These are phyloP conservation scores for Austroboletus rostrupii DNA, from an alignment of 1,284 basidiomycete genomes.

Conservation along the genomic window DNA sequence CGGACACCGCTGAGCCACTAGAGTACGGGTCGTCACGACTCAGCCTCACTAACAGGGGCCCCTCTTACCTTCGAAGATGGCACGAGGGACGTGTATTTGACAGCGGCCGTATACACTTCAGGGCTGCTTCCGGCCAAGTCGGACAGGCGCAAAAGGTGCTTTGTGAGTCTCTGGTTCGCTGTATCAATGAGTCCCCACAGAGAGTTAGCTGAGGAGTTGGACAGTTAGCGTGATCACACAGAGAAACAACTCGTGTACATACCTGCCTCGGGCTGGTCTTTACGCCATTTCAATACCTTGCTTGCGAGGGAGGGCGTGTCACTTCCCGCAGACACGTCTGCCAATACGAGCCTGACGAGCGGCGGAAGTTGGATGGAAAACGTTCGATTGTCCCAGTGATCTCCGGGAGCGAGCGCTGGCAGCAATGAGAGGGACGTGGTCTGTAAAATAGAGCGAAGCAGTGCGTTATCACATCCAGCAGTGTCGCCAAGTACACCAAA, in stretches of 20 bases:
- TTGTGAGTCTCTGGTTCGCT: slow-evolving; percentile 56
- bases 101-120: slow-evolving; percentile 47
- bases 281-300: slow-evolving; percentile 83
- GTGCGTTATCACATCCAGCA: slow-evolving; percentile 1
- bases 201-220: slow-evolving; percentile 44
- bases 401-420: slow-evolving; percentile 49
- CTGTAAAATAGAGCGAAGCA: slow-evolving; percentile 9
- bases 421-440: slow-evolving; percentile 10
- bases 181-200: slow-evolving; percentile 71
- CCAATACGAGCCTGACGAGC: slow-evolving; percentile 76
- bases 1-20: slow-evolving; percentile 21
- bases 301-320: slow-evolving; percentile 90
- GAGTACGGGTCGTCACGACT: neutral
- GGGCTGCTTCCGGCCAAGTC: slow-evolving; percentile 44
- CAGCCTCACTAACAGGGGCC: neutral
- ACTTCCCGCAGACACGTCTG: slow-evolving; percentile 90
- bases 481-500: neutral
- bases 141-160: slow-evolving; percentile 48
- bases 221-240: slow-evolving; percentile 9
- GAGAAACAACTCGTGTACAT: neutral
- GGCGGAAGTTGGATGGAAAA: slow-evolving; percentile 78
- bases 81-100: slow-evolving; percentile 58
- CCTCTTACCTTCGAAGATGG: slow-evolving; percentile 52
- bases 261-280: slow-evolving; percentile 60
- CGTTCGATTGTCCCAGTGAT: slow-evolving; percentile 62